Evolutionary conservation across 345 rosid species (phyloP).

Genomic region (Pugionium cornutum): DNA sequence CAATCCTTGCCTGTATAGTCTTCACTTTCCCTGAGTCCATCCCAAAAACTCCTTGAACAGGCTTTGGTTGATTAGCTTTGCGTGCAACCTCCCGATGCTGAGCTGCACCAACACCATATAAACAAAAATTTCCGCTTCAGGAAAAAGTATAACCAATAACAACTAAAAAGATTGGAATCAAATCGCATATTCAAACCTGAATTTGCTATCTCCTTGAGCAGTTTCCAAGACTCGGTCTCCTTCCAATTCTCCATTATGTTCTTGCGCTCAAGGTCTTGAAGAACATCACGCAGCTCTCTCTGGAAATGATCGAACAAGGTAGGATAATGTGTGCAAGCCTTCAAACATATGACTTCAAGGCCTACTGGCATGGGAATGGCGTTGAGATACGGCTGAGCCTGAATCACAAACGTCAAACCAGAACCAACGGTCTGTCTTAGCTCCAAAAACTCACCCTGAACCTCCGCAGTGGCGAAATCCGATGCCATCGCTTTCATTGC

Average conservation of each 20-base stretch:
- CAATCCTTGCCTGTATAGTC: conserved; percentile 75
- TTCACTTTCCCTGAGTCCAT: conserved; percentile 73
- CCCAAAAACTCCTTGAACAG: conserved; percentile 76
- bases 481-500: conserved; percentile 85
- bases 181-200: conserved; percentile 53
- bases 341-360: conserved; percentile 74
- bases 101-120: conserved; percentile 57
- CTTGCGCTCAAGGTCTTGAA: conserved; percentile 61
- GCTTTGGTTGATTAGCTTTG: conserved; percentile 61
- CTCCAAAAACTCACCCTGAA: conserved; percentile 75
- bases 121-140: conserved; percentile 22
- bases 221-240: conserved; percentile 73
- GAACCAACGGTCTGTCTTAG: conserved; percentile 72
- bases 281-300: conserved; percentile 80
- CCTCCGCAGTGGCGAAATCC: conserved; percentile 76
- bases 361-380: conserved; percentile 87
- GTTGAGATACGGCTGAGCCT: conserved; percentile 82
- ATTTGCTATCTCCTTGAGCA: conserved; percentile 87
- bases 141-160: conserved; percentile 9
- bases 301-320: conserved; percentile 93
- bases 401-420: conserved; percentile 85
- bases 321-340: conserved; percentile 86
- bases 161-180: background rate
- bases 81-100: conserved; percentile 88
- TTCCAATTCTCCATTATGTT: conserved; percentile 64